Evolutionary conservation across 257 asterid species (phyloP).

Genomic region (Solanum gracilifrons): DNA sequence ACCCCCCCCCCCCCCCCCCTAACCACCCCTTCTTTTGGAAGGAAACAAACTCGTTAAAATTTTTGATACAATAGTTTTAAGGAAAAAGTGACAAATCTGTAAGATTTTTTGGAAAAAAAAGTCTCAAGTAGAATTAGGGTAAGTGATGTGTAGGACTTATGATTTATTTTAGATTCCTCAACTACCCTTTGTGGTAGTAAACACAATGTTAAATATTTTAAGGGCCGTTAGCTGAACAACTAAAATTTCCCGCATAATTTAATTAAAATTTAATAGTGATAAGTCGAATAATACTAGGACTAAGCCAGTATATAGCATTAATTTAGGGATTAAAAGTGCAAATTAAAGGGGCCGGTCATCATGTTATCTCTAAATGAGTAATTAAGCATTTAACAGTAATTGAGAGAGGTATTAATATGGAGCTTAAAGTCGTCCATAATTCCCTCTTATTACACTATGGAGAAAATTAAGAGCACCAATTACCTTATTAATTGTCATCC

Average conservation of each 20-base stretch:
- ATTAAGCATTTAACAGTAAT: not conserved
- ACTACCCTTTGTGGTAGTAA: not conserved
- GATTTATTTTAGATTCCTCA: not conserved
- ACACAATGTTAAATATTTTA: not conserved
- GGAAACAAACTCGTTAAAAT: not conserved
- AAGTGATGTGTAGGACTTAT: not conserved
- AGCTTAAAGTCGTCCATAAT: conserved; percentile 12
- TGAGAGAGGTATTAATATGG: not conserved
- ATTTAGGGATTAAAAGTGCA: not conserved
- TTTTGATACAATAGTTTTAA: not conserved
- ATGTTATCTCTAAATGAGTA: not conserved
- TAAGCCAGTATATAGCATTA: not conserved
- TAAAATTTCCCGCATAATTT: not conserved
- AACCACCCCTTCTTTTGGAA: too few species aligned
- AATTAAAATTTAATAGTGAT: not conserved
- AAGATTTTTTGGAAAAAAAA: too few species aligned
- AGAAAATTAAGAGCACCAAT: not conserved
- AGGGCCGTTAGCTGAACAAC: not conserved
- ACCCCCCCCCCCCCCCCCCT: too few species aligned
- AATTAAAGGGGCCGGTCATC: not conserved
- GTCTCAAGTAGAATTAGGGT: not conserved
- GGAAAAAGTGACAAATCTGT: not conserved
- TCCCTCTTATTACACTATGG: not conserved
- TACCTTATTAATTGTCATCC: not conserved
- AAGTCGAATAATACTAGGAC: not conserved